These are phyloP conservation scores for Tricholoma flavovirens DNA, from an alignment of 768 basidiomycete species.

Conservation along the genomic window DNA sequence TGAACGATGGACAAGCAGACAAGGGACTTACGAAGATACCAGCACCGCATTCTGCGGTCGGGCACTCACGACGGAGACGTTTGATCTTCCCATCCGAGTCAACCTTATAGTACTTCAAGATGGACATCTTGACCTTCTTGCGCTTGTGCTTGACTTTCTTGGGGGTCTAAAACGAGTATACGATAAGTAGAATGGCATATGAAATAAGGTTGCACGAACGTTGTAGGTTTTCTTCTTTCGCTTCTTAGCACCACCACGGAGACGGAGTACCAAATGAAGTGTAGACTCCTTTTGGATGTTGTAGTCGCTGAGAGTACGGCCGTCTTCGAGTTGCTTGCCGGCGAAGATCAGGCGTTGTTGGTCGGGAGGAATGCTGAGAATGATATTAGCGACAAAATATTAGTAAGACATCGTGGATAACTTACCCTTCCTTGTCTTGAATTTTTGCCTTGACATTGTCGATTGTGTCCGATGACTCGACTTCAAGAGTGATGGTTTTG, in stretches of 20 bases:
- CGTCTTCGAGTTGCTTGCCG: slow-evolving; percentile 99
- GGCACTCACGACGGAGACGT: slow-evolving; percentile 97
- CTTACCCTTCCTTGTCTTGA: slow-evolving; percentile 94
- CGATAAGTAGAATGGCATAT: not conserved
- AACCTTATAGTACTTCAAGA: slow-evolving; percentile 99
- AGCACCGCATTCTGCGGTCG: slow-evolving; percentile 75
- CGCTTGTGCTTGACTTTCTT: slow-evolving; percentile 99
- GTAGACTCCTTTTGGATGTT: slow-evolving; percentile 99
- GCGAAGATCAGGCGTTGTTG: slow-evolving; percentile 99
- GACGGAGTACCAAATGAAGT: slow-evolving; percentile 93
- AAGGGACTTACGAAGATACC: slow-evolving; percentile 72
- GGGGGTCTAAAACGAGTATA: slow-evolving; percentile 57
- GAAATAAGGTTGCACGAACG: slow-evolving; percentile 43
- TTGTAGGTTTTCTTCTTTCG: slow-evolving; percentile 99
- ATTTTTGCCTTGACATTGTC: slow-evolving; percentile 98
- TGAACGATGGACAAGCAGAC: not conserved
- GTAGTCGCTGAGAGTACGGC: slow-evolving; percentile 91
- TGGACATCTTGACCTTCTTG: slow-evolving; percentile 99
- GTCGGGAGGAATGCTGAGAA: slow-evolving; percentile 75
- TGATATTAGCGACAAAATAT: slow-evolving; percentile 7
- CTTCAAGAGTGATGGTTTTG: slow-evolving; percentile 98
- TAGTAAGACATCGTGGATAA: slow-evolving; percentile 6
- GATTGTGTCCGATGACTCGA: slow-evolving; percentile 95
- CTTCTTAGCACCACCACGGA: slow-evolving; percentile 99
- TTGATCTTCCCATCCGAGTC: slow-evolving; percentile 99